Evolutionary conservation across 306 rosid genomes (phyloP).

Genomic region (Cucumis melo): DNA sequence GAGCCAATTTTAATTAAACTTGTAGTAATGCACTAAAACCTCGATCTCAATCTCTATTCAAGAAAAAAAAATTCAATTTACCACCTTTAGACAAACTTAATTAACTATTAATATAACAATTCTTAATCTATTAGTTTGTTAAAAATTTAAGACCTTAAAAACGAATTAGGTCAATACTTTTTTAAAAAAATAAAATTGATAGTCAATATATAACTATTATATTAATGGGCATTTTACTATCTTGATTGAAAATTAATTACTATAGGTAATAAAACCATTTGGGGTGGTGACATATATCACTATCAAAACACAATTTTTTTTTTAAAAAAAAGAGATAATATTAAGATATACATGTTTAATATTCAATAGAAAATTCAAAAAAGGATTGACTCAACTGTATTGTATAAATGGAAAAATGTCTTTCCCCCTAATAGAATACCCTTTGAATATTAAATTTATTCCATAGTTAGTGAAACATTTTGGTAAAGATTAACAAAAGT

Average conservation of each 20-base stretch:
- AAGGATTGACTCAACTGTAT: neutral
- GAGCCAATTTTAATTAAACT: too few species aligned
- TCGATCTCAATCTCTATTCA: too few species aligned
- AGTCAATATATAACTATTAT: neutral
- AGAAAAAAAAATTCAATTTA: too few species aligned
- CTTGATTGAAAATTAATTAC: neutral
- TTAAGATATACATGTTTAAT: neutral
- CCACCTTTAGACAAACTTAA: too few species aligned
- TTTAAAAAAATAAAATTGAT: too few species aligned
- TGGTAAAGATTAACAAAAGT: too few species aligned
- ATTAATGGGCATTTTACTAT: neutral
- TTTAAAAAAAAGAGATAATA: too few species aligned
- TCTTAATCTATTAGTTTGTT: too few species aligned
- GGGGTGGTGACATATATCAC: neutral
- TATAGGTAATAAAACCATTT: neutral
- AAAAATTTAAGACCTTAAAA: too few species aligned
- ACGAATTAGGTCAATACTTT: too few species aligned
- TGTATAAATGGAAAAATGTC: neutral
- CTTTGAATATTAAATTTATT: neutral
- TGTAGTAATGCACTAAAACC: too few species aligned
- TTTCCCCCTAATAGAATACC: neutral
- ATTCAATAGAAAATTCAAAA: neutral
- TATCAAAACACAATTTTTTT: neutral
- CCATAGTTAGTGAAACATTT: neutral
- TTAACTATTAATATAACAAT: too few species aligned